Conservation (phyloP, 2,329 filamentous ascomycete genomes). For the Apiospora kogelbergensis region DNA sequence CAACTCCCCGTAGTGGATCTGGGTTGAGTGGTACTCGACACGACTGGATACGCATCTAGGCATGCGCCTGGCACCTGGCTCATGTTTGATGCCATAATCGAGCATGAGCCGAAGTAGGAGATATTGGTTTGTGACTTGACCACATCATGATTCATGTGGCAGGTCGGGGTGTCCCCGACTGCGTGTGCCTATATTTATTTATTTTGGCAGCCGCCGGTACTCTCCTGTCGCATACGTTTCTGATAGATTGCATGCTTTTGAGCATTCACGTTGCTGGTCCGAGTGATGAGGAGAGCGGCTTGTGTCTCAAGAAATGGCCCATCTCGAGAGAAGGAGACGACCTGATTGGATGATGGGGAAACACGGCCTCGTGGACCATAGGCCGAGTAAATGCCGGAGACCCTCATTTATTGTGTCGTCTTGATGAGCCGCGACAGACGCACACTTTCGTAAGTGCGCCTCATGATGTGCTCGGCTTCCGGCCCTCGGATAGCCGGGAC, state of each 20-base stretch:
- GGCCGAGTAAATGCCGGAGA: constrained; percentile 1
- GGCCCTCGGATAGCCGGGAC: neutral
- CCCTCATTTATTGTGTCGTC: constrained; percentile 7
- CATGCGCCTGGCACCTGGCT: neutral
- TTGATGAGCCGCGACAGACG: constrained; percentile 4
- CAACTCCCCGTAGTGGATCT: constrained; percentile 1
- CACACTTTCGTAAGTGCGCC: constrained; percentile 1
- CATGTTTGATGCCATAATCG: neutral
- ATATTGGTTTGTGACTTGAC: neutral
- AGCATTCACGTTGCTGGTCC: neutral
- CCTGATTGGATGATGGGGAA: neutral
- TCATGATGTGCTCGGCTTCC: neutral
- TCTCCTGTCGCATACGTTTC: neutral
- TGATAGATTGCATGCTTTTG: neutral
- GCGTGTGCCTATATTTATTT: neutral
- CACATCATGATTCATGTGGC: neutral
- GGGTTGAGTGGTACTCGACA: neutral
- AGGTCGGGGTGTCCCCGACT: neutral
- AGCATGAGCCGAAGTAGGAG: neutral
- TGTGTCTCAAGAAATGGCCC: neutral
- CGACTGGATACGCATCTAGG: neutral
- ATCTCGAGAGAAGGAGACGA: neutral
- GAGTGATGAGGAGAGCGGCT: neutral
- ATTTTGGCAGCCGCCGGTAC: neutral
- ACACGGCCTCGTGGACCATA: neutral